These are phyloP conservation scores for Mrakia blollopis DNA, from an alignment of 768 basidiomycete species.

Conservation along the genomic window DNA sequence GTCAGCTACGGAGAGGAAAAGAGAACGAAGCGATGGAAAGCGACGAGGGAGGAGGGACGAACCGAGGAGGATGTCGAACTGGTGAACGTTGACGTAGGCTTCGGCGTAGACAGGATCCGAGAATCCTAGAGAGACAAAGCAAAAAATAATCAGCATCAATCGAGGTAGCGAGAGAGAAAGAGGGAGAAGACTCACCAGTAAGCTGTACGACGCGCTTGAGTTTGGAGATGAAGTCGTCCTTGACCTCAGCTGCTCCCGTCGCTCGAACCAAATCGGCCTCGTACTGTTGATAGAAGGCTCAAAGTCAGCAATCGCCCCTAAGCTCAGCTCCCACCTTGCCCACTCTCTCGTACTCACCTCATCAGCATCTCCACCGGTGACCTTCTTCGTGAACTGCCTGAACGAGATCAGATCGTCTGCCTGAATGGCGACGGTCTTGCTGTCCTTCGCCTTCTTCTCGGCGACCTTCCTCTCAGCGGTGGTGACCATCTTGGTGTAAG, in stretches of 20 bases:
- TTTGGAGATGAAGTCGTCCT: constrained; percentile 91
- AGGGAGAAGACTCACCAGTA: constrained; percentile 57
- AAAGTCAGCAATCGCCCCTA: too few relatives aligned
- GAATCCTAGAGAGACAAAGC: constrained; percentile 58
- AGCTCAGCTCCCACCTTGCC: not conserved
- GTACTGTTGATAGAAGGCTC: constrained; percentile 54
- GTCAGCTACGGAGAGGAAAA: not conserved
- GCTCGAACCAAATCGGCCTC: constrained; percentile 83
- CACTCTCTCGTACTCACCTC: constrained; percentile 44
- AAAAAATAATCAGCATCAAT: not conserved
- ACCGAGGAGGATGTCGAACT: constrained; percentile 94
- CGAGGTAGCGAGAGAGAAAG: not conserved
- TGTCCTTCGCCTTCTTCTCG: constrained; percentile 82
- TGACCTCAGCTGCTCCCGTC: constrained; percentile 73
- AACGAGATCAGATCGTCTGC: constrained; percentile 89
- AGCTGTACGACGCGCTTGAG: constrained; percentile 87
- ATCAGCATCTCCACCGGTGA: constrained; percentile 61
- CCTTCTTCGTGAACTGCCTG: constrained; percentile 92
- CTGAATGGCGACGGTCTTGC: constrained; percentile 66
- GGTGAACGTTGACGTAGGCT: constrained; percentile 94
- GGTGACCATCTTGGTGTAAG: constrained; percentile 90
- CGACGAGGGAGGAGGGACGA: not conserved
- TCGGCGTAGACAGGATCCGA: constrained; percentile 98
- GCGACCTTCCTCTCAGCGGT: constrained; percentile 92
- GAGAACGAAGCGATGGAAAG: not conserved